These are phyloP conservation scores for Erodium texanum DNA, from an alignment of 441 rosid species.

Conservation along the genomic window DNA sequence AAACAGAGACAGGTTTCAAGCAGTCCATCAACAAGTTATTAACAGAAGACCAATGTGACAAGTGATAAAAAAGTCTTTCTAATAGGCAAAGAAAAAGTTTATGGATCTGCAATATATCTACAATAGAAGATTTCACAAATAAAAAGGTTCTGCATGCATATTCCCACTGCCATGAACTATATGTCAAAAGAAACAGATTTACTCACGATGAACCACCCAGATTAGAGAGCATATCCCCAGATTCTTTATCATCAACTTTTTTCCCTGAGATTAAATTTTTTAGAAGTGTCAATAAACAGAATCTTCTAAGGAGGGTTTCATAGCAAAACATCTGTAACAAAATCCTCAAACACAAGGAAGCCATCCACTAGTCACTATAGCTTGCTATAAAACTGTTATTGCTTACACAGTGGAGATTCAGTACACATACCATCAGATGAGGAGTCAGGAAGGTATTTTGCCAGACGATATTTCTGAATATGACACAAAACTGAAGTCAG, in stretches of 20 bases:
- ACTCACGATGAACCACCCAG: conserved; percentile 94
- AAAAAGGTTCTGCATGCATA: neutral
- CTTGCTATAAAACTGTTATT: neutral
- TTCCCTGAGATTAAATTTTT: conserved; percentile 48
- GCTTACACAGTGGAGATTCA: conserved; percentile 15
- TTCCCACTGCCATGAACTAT: neutral
- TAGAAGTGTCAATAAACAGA: conserved; percentile 17
- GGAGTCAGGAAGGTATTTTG: conserved; percentile 92
- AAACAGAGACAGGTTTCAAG: conserved; percentile 18
- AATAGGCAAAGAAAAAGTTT: neutral
- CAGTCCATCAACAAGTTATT: conserved; percentile 8
- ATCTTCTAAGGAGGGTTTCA: neutral
- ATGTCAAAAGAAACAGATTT: conserved; percentile 12
- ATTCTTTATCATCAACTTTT: conserved; percentile 81
- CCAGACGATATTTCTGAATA: conserved; percentile 90
- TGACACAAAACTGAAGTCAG: conserved; percentile 19
- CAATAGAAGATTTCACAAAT: neutral
- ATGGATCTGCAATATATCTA: neutral
- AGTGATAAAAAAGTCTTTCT: neutral
- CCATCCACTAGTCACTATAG: neutral
- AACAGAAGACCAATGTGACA: neutral
- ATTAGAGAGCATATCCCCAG: conserved; percentile 69
- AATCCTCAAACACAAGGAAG: neutral
- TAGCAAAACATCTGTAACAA: neutral
- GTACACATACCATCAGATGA: conserved; percentile 67